These are phyloP conservation scores for Paraphaeosphaeria sporulosa DNA, from an alignment of 2,329 filamentous ascomycete genomes.

Conservation along the genomic window DNA sequence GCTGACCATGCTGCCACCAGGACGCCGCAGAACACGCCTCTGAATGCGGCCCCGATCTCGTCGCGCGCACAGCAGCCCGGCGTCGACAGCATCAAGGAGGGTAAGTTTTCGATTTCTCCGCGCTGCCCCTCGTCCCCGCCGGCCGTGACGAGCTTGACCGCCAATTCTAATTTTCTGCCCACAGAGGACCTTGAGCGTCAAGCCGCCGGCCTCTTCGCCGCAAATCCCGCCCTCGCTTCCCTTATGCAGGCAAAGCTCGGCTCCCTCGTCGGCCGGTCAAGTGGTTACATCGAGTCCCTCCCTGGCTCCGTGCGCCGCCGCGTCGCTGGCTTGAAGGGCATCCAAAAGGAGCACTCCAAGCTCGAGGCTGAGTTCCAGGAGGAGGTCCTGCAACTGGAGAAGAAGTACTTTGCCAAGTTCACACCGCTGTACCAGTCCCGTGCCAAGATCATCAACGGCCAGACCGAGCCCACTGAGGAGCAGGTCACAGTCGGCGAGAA, in stretches of 20 bases:
- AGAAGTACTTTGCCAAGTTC: slow-evolving; percentile 99
- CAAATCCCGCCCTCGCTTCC: slow-evolving; percentile 91
- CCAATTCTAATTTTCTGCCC: slow-evolving; percentile 44
- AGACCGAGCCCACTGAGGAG: slow-evolving; percentile 81
- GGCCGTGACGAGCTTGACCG: slow-evolving; percentile 39
- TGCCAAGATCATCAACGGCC: slow-evolving; percentile 89
- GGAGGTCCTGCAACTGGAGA: slow-evolving; percentile 96
- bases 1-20: slow-evolving; percentile 59
- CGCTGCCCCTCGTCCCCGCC: slow-evolving; percentile 41
- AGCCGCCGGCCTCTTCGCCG: slow-evolving; percentile 91
- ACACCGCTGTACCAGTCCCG: slow-evolving; percentile 97
- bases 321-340: slow-evolving; percentile 93
- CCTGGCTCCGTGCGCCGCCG: slow-evolving; percentile 88
- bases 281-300: slow-evolving; percentile 96
- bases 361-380: slow-evolving; percentile 98
- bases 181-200: slow-evolving; percentile 90
- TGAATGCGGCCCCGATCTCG: slow-evolving; percentile 94
- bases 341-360: slow-evolving; percentile 98
- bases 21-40: slow-evolving; percentile 97
- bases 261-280: slow-evolving; percentile 90
- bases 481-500: slow-evolving; percentile 88
- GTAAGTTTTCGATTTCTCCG: slow-evolving; percentile 59
- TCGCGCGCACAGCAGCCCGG: slow-evolving; percentile 96
- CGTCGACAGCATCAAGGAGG: slow-evolving; percentile 95
- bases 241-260: slow-evolving; percentile 99